A percentile compares a stretch with the other conserved stretches of the same genome.
phyloP scores from a whole-genome alignment of 306 rosid genomes.

The Macrotyloma uniflorum region DNA sequence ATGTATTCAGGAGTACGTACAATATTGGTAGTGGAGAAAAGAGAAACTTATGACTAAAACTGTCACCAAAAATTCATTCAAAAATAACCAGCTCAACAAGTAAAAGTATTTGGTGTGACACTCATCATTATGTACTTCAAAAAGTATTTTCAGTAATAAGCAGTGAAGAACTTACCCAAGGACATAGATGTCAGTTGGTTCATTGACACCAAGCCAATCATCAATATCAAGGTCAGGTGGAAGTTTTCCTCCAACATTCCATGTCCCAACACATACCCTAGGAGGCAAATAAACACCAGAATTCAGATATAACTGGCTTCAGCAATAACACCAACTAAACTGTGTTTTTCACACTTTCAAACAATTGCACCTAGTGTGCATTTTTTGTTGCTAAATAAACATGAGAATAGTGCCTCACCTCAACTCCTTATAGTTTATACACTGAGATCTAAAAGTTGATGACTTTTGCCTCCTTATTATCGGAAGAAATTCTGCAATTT shows the following conservation, averaged over 20 bases:
- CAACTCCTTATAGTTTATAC: constrained; percentile 76
- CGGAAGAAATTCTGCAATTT: constrained; percentile 62
- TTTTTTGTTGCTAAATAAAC: constrained; percentile 27
- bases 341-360: constrained; percentile 19
- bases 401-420: constrained; percentile 55
- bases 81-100: constrained; percentile 3
- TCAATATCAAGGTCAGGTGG: no score
- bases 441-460: constrained; percentile 88
- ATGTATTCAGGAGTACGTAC: neutral
- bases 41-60: neutral
- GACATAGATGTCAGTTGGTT: constrained; percentile 95
- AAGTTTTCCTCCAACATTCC: no score
- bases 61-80: neutral
- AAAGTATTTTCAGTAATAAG: constrained; percentile 15
- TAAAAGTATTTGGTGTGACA: neutral
- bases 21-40: neutral
- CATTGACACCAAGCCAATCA: no score
- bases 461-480: constrained; percentile 84
- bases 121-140: constrained; percentile 16
- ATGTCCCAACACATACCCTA: no score
- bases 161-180: constrained; percentile 67
- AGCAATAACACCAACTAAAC: constrained; percentile 31
- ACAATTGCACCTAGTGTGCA: constrained; percentile 23
- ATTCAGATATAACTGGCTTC: constrained; percentile 35
- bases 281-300: no score